These are phyloP conservation scores for Epichloe gansuensis DNA, from an alignment of 2,329 filamentous ascomycete genomes.

Conservation along the genomic window DNA sequence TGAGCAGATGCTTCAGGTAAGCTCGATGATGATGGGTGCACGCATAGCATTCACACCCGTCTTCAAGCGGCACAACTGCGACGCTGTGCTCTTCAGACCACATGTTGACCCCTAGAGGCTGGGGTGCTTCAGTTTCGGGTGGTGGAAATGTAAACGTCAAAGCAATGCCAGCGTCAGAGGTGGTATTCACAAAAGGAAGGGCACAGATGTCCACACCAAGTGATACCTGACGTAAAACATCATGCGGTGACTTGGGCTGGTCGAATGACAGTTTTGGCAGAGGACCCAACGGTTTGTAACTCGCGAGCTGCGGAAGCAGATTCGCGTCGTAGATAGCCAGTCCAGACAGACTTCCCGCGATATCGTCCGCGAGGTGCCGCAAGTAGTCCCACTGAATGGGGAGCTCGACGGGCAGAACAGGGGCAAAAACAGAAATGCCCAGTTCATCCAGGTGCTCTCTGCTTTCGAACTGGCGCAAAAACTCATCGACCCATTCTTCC, in stretches of 20 bases:
- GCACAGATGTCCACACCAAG: constrained; percentile 72
- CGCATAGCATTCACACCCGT: constrained; percentile 66
- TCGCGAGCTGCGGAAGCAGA: constrained; percentile 52
- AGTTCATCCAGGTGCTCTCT: constrained; percentile 15
- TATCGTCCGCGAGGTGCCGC: constrained; percentile 53
- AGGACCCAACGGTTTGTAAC: constrained; percentile 38
- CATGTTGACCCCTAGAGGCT: constrained; percentile 64
- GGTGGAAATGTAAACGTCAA: constrained; percentile 65
- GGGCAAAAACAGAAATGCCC: constrained; percentile 42
- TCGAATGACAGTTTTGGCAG: constrained; percentile 69
- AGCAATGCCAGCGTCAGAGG: constrained; percentile 77
- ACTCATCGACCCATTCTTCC: constrained; percentile 65
- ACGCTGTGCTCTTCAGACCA: constrained; percentile 52
- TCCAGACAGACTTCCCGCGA: constrained; percentile 45
- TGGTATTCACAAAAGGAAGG: constrained; percentile 59
- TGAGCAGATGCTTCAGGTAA: constrained; percentile 76
- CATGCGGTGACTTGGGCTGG: constrained; percentile 57
- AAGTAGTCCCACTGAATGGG: constrained; percentile 72
- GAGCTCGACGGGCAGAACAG: constrained; percentile 63
- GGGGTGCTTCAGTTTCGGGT: constrained; percentile 8
- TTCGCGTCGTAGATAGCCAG: constrained; percentile 70
- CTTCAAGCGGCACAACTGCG: constrained; percentile 48
- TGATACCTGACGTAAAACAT: constrained; percentile 62
- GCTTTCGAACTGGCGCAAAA: constrained; percentile 33
- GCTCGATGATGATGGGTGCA: constrained; percentile 77